Conservation (phyloP, 345 rosid species). For the Salix suchowensis region DNA sequence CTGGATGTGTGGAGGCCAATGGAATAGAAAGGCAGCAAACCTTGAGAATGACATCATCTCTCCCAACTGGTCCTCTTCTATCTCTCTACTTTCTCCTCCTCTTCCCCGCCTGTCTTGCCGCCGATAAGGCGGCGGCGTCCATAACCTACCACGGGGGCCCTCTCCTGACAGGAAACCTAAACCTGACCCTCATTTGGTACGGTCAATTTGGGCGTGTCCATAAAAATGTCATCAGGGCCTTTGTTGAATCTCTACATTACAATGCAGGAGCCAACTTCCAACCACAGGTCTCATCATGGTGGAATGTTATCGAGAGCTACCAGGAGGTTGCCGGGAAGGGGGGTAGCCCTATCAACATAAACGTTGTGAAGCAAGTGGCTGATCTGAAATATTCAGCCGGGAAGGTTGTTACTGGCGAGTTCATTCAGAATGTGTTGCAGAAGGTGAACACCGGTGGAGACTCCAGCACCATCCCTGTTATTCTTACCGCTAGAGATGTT, state of each 20-base stretch:
- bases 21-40: background rate
- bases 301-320: constrained; percentile 43
- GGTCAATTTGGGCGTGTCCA: constrained; percentile 26
- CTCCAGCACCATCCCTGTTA: constrained; percentile 31
- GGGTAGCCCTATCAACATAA: constrained; percentile 23
- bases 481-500: constrained; percentile 46
- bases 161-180: constrained; percentile 22
- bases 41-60: constrained; percentile 14
- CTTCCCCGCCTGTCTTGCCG: background rate
- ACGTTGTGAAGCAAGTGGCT: constrained; percentile 27
- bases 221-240: constrained; percentile 21
- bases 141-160: constrained; percentile 30
- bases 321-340: constrained; percentile 16
- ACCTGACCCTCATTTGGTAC: constrained; percentile 31
- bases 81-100: constrained; percentile 1
- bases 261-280: constrained; percentile 1
- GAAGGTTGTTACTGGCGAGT: constrained; percentile 32
- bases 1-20: background rate
- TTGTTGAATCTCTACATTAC: constrained; percentile 23
- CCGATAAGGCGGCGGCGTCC: background rate
- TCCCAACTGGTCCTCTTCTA: background rate
- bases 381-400: constrained; percentile 41
- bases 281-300: constrained; percentile 35
- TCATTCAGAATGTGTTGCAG: constrained; percentile 20
- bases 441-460: constrained; percentile 19